Conservation (phyloP, 805 yeast species). For the Pichia californica region DNA sequence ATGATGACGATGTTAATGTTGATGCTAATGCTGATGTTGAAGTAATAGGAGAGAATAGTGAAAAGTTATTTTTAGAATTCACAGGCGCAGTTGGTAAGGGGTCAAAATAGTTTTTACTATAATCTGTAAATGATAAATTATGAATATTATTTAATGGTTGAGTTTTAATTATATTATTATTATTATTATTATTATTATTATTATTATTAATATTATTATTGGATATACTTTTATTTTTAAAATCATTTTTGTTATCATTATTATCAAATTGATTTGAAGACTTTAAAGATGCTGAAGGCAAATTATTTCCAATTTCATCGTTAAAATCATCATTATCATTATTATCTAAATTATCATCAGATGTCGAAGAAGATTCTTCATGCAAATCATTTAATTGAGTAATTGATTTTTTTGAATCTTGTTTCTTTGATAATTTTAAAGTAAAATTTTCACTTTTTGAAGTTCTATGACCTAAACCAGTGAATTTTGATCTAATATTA, state of each 20-base stretch:
- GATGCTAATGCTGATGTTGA: background rate
- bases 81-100: conserved; percentile 6
- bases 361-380: conserved; percentile 1
- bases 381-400: conserved; percentile 5
- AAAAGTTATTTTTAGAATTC: conserved; percentile 7
- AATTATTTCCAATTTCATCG: too few species aligned
- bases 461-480: conserved; percentile 11
- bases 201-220: too few species aligned
- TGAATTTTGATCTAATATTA: conserved; percentile 7
- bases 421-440: conserved; percentile 4
- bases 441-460: conserved; percentile 12
- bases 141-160: background rate
- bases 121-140: background rate
- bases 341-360: too few species aligned
- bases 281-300: too few species aligned
- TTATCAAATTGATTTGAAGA: too few species aligned
- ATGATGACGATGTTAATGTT: conserved; percentile 1
- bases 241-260: too few species aligned
- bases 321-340: too few species aligned
- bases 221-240: too few species aligned
- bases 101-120: background rate
- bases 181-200: background rate
- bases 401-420: background rate
- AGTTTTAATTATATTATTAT: background rate
- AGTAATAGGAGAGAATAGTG: background rate